Evolutionary conservation across 1,284 basidiomycete species (phyloP), one percentile per base, ranked within the genome.

Genomic region (Ceratobasidium sp.): DNA sequence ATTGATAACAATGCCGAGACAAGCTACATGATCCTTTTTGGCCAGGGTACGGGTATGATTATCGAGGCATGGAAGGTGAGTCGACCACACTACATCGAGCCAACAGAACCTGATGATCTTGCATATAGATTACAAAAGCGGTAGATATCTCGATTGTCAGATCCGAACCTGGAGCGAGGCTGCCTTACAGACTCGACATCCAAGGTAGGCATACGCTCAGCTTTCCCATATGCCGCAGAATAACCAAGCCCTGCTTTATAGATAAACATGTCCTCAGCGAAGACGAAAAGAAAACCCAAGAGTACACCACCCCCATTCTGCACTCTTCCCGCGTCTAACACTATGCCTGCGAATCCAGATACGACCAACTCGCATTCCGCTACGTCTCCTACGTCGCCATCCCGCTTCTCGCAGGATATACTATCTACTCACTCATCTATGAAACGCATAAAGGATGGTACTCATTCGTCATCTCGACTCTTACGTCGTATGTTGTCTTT

Each of bases 211-310:
- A 31, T 19, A 37, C 31, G 16, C 39, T 72, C 43, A 16, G 39
- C 41, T n/a, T 9, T 34, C 51, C 56, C 51, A 19, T 7, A 61
- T 37, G 8, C 41, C 58, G 49, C 37, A 53, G 37, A 53, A 29
- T 51, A 43, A 29, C 68, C 63, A 16, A 31, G 8, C 46, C 31
- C 74, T 71, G 77, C 76, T 43, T 37, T 66, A 11, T 68, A 92
- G 94, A 96, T 84, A 98, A 98, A 82, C 95, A 98, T 80, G 90
- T 94, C 75, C 86, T 98, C 14, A 92, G 87, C 76, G 95, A 97
- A 80, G 96, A 98, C 79, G 97, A 98, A 84, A 94, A 93, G 85
- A 96, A 92, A 84, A 98, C 97, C n/a, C 95, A 98, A 82, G 95
- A 98, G 90, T 96, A 84, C 81, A 91, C 81, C 24, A 46, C 56